A percentile compares a stretch with the other conserved stretches of the same genome.
Conservation (phyloP, 441 rosid genomes). For the Arabidopsis hybrid region DNA sequence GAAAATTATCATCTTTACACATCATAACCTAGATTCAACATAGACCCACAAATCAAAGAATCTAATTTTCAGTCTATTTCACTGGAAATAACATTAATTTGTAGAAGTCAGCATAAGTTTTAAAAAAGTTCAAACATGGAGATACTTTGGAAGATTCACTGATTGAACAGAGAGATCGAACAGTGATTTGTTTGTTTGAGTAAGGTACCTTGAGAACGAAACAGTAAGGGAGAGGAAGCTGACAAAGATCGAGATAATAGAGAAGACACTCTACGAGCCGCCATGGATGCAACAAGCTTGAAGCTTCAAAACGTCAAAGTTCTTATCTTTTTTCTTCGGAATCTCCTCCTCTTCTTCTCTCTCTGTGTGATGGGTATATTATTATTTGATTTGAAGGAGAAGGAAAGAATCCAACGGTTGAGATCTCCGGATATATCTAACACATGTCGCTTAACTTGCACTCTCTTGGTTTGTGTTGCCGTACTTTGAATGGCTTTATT, state of each 20-base stretch:
- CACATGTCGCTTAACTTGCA: slow-evolving; percentile 36
- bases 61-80: not conserved
- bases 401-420: slow-evolving; percentile 35
- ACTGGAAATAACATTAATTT: not conserved
- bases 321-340: slow-evolving; percentile 29
- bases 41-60: slow-evolving; percentile 24
- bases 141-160: not conserved
- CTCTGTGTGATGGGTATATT: slow-evolving; percentile 5
- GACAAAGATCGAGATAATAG: slow-evolving; percentile 68
- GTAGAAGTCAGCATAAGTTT: not conserved
- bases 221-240: slow-evolving; percentile 47
- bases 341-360: not conserved
- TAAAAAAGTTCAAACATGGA: not conserved
- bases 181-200: not conserved
- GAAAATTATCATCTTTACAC: slow-evolving; percentile 27
- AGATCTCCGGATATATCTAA: slow-evolving; percentile 13
- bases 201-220: slow-evolving; percentile 59
- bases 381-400: not conserved
- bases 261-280: slow-evolving; percentile 74
- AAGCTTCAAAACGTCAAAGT: not conserved
- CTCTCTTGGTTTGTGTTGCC: slow-evolving; percentile 33
- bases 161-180: not conserved
- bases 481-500: slow-evolving; percentile 22
- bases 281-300: slow-evolving; percentile 51
- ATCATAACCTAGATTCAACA: slow-evolving; percentile 8